Evolutionary conservation across 2,329 filamentous ascomycete species (phyloP).

Genomic region (Calonectria hawksworthii): DNA sequence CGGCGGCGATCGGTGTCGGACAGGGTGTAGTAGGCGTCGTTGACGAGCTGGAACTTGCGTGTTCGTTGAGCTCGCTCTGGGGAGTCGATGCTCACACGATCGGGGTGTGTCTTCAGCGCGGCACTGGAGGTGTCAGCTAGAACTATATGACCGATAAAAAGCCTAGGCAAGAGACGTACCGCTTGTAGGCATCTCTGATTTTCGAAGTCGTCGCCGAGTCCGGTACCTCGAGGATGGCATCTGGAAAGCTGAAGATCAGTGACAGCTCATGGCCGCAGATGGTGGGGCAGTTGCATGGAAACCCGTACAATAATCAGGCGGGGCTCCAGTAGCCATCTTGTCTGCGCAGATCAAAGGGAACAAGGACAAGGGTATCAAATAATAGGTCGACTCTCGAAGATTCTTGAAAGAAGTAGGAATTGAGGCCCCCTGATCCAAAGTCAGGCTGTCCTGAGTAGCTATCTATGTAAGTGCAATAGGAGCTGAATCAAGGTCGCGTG

Average conservation of each 20-base stretch:
- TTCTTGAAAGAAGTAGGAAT: not conserved
- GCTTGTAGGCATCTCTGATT: constrained; percentile 95
- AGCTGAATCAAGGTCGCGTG: constrained; percentile 28
- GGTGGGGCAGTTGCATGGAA: constrained; percentile 28
- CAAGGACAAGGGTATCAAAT: constrained; percentile 3
- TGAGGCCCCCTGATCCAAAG: not conserved
- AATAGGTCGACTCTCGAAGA: not conserved
- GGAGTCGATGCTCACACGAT: constrained; percentile 86
- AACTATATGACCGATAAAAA: not conserved
- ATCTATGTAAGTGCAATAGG: not conserved
- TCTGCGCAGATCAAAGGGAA: not conserved
- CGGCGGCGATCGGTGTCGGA: constrained; percentile 82
- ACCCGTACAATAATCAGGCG: constrained; percentile 71
- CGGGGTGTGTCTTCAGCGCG: constrained; percentile 92
- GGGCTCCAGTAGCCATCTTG: constrained; percentile 56
- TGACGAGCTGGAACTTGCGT: constrained; percentile 90
- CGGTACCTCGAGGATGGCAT: constrained; percentile 80
- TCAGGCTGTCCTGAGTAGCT: not conserved
- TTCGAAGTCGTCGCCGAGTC: constrained; percentile 84
- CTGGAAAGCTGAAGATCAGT: constrained; percentile 58
- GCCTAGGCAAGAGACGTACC: constrained; percentile 61
- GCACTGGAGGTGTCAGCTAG: constrained; percentile 66
- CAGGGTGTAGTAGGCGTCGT: constrained; percentile 93
- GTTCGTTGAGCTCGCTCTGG: constrained; percentile 87
- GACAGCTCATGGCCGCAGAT: constrained; percentile 23